A percentile compares a stretch with the other conserved stretches of the same genome.
Evolutionary conservation across 2,329 filamentous ascomycete species (phyloP).

Genomic region (Aspergillus texensis): DNA sequence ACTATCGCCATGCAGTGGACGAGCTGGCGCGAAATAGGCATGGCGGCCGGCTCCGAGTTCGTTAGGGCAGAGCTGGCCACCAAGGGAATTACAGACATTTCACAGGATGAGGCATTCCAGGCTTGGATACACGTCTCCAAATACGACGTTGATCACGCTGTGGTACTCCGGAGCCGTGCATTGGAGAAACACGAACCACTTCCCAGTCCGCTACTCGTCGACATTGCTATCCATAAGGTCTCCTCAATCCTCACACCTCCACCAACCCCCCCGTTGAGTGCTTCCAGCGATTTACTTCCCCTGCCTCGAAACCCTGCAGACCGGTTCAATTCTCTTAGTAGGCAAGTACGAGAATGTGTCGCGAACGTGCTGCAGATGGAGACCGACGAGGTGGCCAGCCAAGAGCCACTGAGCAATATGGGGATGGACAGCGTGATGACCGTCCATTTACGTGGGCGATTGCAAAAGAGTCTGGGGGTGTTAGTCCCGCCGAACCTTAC

Average conservation of each 20-base stretch:
- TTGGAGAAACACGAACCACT: conserved; percentile 37
- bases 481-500: conserved; percentile 45
- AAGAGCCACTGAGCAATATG: conserved; percentile 39
- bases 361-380: conserved; percentile 36
- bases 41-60: conserved; percentile 35
- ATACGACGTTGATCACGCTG: conserved; percentile 42
- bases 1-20: conserved; percentile 16
- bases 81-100: conserved; percentile 49
- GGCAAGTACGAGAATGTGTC: conserved; percentile 38
- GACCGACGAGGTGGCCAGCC: conserved; percentile 37
- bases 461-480: conserved; percentile 38
- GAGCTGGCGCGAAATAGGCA: conserved; percentile 12
- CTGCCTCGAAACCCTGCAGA: conserved; percentile 29
- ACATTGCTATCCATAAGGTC: conserved; percentile 15
- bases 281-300: neutral
- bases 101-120: conserved; percentile 44
- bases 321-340: conserved; percentile 29
- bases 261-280: neutral
- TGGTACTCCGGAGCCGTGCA: conserved; percentile 37
- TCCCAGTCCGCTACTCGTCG: conserved; percentile 13
- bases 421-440: conserved; percentile 48
- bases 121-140: conserved; percentile 45
- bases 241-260: conserved; percentile 8
- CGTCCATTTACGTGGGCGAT: conserved; percentile 36
- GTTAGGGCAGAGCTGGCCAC: conserved; percentile 44